phyloP scores from a whole-genome alignment of 768 basidiomycete species.

The Termitomyces sp. region DNA sequence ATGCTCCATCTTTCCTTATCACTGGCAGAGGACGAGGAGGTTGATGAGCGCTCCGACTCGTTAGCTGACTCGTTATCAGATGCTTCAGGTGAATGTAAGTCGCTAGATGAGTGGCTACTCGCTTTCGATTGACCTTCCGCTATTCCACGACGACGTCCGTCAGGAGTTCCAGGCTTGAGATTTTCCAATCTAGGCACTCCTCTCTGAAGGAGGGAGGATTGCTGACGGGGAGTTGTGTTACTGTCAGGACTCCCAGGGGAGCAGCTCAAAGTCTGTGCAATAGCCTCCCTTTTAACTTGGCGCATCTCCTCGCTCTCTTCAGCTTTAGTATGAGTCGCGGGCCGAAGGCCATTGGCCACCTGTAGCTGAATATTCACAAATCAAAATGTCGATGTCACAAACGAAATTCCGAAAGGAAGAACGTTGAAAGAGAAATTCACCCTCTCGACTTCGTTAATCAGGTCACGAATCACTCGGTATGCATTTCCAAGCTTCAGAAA shows the following conservation, averaged over 20 bases:
- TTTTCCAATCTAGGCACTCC: background rate
- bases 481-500: constrained; percentile 29
- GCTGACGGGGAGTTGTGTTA: constrained; percentile 19
- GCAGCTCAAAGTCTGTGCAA: background rate
- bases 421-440: constrained; percentile 4
- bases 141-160: background rate
- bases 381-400: constrained; percentile 3
- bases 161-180: background rate
- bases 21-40: background rate
- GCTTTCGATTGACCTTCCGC: background rate
- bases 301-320: constrained; percentile 18
- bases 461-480: constrained; percentile 32
- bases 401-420: background rate
- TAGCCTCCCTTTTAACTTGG: constrained; percentile 19
- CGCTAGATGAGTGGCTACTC: background rate
- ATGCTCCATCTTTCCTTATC: constrained; percentile 29
- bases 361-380: constrained; percentile 8
- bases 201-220: background rate
- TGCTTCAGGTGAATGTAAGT: background rate
- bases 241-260: constrained; percentile 10
- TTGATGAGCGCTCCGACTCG: constrained; percentile 3
- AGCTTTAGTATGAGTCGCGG: background rate
- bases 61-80: constrained; percentile 2
- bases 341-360: background rate
- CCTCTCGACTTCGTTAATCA: constrained; percentile 37